Percentiles rank a stretch among this genome's conserved stretches.
Conservation (phyloP, 495 filamentous ascomycete species). For the Oidiodendron maius region DNA sequence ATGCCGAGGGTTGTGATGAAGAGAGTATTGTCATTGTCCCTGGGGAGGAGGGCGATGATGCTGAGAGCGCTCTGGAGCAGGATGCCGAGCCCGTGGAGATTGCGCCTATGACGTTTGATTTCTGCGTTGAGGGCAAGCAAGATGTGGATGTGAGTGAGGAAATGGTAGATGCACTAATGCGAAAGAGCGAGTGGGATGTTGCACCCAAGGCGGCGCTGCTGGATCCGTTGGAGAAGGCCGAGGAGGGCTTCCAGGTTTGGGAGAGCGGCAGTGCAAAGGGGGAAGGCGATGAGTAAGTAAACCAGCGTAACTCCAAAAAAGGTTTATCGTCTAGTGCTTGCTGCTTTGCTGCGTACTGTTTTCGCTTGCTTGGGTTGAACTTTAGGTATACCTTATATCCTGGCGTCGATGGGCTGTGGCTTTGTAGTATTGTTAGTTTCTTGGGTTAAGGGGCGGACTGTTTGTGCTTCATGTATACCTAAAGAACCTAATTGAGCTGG, state of each 20-base stretch:
- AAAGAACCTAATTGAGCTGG: too few relatives aligned
- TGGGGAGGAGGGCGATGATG: slow-evolving; percentile 8
- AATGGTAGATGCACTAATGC: slow-evolving; percentile 43
- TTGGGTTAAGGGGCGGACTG: too few relatives aligned
- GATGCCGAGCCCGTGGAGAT: not conserved
- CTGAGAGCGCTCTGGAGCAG: slow-evolving; percentile 6
- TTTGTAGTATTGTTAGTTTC: too few relatives aligned
- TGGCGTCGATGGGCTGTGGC: too few relatives aligned
- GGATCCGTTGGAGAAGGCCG: slow-evolving; percentile 44
- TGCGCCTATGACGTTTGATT: slow-evolving; percentile 21
- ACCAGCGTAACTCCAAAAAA: too few relatives aligned
- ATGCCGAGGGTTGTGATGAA: slow-evolving; percentile 46
- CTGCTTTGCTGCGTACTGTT: too few relatives aligned
- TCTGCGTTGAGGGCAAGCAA: slow-evolving; percentile 27
- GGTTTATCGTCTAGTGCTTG: too few relatives aligned
- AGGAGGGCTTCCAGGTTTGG: slow-evolving; percentile 56
- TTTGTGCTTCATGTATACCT: too few relatives aligned
- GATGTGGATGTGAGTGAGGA: slow-evolving; percentile 23
- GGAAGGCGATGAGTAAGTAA: slow-evolving; percentile 6
- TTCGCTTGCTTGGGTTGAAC: too few relatives aligned
- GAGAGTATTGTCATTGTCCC: slow-evolving; percentile 1
- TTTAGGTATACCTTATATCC: too few relatives aligned
- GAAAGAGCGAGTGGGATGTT: slow-evolving; percentile 26
- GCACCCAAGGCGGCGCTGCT: slow-evolving; percentile 37
- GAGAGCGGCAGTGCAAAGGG: slow-evolving; percentile 53